Conservation (phyloP, 2,329 filamentous ascomycete species). For the Ophiostoma angusticollis region DNA sequence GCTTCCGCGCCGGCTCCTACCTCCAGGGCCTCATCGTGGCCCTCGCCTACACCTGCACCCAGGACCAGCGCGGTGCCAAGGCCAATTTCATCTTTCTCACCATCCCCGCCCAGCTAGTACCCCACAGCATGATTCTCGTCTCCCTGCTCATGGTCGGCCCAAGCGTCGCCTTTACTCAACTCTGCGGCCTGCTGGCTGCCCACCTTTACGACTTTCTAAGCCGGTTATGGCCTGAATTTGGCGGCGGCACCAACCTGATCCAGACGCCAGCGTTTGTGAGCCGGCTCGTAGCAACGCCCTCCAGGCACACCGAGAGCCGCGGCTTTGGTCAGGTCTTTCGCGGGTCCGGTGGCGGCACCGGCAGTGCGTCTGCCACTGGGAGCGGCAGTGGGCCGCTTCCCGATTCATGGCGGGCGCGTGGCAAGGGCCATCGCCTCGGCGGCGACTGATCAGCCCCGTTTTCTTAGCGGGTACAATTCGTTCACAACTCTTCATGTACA, state of each 20-base stretch:
- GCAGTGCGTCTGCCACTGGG: conserved; percentile 24
- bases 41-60: conserved; percentile 69
- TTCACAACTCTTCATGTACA: background rate
- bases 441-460: conserved; percentile 18
- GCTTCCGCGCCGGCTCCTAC: conserved; percentile 37
- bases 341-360: conserved; percentile 17
- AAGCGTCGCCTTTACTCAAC: conserved; percentile 46
- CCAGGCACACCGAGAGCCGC: conserved; percentile 30
- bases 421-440: conserved; percentile 50
- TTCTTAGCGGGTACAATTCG: background rate
- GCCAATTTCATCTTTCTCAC: conserved; percentile 71
- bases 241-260: conserved; percentile 66
- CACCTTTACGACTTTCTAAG: conserved; percentile 87
- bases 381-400: conserved; percentile 38
- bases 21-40: conserved; percentile 60
- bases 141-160: conserved; percentile 55
- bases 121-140: conserved; percentile 64
- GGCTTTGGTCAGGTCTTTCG: conserved; percentile 51
- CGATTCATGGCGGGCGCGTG: conserved; percentile 51
- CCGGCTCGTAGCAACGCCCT: conserved; percentile 45
- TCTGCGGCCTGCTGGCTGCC: conserved; percentile 71
- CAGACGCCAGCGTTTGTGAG: conserved; percentile 61
- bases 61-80: conserved; percentile 69
- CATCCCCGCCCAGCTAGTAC: conserved; percentile 70
- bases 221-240: conserved; percentile 77